These are phyloP conservation scores for Solanum appendiculatum DNA, from an alignment of 257 asterid species.

Conservation along the genomic window DNA sequence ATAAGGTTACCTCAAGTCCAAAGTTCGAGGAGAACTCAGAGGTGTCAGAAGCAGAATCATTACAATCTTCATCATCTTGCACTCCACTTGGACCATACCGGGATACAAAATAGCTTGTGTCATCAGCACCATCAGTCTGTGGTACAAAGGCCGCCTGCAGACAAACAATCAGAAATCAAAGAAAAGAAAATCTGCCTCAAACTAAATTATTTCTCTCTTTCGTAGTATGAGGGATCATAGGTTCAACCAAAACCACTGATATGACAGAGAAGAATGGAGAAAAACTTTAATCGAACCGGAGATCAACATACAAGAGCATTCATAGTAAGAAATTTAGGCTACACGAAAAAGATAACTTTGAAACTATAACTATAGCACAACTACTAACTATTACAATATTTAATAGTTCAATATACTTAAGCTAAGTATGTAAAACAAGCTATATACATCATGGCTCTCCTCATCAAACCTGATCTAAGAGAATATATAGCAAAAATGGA, in stretches of 20 bases:
- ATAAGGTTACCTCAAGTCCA: slow-evolving; percentile 39
- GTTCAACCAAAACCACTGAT: background rate
- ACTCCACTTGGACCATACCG: slow-evolving; percentile 50
- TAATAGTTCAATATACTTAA: background rate
- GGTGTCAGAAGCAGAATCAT: slow-evolving; percentile 49
- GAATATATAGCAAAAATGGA: background rate
- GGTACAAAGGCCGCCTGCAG: slow-evolving; percentile 89
- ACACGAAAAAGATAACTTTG: background rate
- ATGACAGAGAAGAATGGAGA: background rate
- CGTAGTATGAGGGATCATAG: background rate
- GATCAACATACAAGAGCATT: background rate
- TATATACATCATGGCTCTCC: background rate
- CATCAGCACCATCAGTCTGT: slow-evolving; percentile 73
- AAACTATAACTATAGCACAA: background rate
- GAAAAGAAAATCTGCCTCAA: background rate
- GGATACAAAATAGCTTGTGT: slow-evolving; percentile 84
- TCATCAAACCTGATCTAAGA: background rate
- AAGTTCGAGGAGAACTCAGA: slow-evolving; percentile 46
- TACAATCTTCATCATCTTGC: slow-evolving; percentile 38
- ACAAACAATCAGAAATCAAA: slow-evolving; percentile 10
- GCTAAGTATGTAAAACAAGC: background rate
- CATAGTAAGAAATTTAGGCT: background rate
- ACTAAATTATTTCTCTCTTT: background rate
- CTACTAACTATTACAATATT: background rate
- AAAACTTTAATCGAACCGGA: background rate